Base-by-base conservation (phyloP, 2,329 filamentous ascomycete species). In the Colletotrichum sp. region DNA sequence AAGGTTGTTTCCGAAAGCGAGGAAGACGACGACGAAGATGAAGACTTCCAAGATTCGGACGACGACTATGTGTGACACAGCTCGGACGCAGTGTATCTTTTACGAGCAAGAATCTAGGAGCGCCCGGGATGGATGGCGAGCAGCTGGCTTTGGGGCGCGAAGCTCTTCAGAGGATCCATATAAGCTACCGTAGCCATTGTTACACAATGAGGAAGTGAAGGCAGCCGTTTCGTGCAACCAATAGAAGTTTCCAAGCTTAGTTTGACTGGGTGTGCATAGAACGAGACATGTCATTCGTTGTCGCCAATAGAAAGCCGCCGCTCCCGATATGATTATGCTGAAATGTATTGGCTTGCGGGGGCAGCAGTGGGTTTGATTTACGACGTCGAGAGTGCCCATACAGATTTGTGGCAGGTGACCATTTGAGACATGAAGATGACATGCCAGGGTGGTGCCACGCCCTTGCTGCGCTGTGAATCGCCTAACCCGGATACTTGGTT, bases 21-120 rank as follows among this genome's bases (percentile, higher is more conserved):
- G 62, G 69, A 76, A 13, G 76, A 77, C 15, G 76, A 71, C 3
- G 72, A 72, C 5, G 72, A 63, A 22, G 32, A 66, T 22, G 75
- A 69, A n/a, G 64, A 72, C 5, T 71, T 72, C 16, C 39, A 60
- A 28, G 73, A 66, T 18, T 77, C 68, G 22, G 75, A 76, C 60
- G 74, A 63, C n/a, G 65, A 73, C 36, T 76, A 71, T n/a, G 34
- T 64, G 39, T 75, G 28, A 73, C 8, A 34, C 65, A 15, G 26
- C 22, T 32, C 18, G 60, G 60, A 60, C 30, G 57, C 26, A 60
- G 26, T 32, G 26, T 12, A 32, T 12, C 24, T 60, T 32, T 32
- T n/a, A 10, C 18, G 26, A 60, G 57, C 28, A 60, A 30, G 26
- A 32, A 26, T 8, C 7, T 4, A 28, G 55, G 55, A 16, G 24